Evolutionary conservation across 2,329 filamentous ascomycete genomes (phyloP).

Genomic region (Thyridium curvatum): DNA sequence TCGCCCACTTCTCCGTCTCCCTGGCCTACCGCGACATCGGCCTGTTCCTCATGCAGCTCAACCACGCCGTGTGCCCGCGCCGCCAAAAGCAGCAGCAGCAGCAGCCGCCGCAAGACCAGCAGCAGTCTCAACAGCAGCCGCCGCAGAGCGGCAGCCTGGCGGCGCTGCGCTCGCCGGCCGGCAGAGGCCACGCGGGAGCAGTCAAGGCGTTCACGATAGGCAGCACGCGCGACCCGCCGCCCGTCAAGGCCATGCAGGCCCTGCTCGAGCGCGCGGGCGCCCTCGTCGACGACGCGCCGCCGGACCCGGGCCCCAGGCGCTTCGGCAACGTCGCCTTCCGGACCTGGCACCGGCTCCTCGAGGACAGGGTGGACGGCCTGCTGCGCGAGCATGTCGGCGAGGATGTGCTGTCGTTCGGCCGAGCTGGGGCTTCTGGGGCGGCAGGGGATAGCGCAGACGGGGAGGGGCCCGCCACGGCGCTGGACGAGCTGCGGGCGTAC

Average conservation of each 20-base stretch:
- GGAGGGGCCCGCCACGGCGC: slow-evolving; percentile 36
- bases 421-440: not conserved
- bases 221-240: slow-evolving; percentile 37
- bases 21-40: slow-evolving; percentile 84
- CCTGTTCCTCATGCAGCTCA: slow-evolving; percentile 83
- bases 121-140: not conserved
- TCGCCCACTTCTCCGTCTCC: slow-evolving; percentile 71
- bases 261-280: slow-evolving; percentile 59
- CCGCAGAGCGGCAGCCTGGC: not conserved
- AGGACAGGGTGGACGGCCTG: slow-evolving; percentile 49
- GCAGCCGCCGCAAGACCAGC: not conserved
- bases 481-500: slow-evolving; percentile 68
- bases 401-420: slow-evolving; percentile 16
- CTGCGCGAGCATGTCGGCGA: slow-evolving; percentile 49
- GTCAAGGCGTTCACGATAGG: slow-evolving; percentile 40
- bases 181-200: slow-evolving; percentile 22
- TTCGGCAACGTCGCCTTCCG: slow-evolving; percentile 93
- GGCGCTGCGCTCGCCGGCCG: not conserved
- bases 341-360: slow-evolving; percentile 69
- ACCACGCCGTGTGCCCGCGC: slow-evolving; percentile 74
- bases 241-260: slow-evolving; percentile 57
- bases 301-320: slow-evolving; percentile 75
- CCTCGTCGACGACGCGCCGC: slow-evolving; percentile 73
- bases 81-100: slow-evolving; percentile 25
- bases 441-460: slow-evolving; percentile 9